Conservation (phyloP, 257 asterid species). For the Jasminum sambac region DNA sequence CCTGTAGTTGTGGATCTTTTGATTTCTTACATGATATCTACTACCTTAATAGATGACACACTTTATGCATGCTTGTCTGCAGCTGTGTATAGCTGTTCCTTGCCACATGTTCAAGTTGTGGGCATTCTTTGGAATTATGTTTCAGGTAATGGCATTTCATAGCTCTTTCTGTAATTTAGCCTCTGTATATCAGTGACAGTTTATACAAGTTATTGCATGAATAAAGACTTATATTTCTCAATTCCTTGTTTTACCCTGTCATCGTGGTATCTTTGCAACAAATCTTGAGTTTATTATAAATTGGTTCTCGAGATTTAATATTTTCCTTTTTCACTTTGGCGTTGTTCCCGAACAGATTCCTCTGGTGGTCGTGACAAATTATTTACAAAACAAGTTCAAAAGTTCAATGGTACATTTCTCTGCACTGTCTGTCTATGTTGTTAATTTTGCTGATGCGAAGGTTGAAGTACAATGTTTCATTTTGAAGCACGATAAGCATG, state of each 20-base stretch:
- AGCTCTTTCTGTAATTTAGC: background rate
- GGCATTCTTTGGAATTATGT: conserved; percentile 92
- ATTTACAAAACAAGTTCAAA: conserved; percentile 79
- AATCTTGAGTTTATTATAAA: conserved; percentile 19
- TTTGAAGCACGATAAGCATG: background rate
- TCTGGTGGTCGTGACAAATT: conserved; percentile 78
- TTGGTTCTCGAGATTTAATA: background rate
- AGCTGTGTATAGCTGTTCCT: conserved; percentile 96
- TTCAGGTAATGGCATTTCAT: conserved; percentile 62
- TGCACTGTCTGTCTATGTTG: conserved; percentile 9
- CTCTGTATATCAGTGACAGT: background rate
- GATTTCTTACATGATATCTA: conserved; percentile 8
- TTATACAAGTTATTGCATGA: background rate
- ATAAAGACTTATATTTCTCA: background rate
- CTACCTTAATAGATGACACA: conserved; percentile 12
- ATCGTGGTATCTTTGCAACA: background rate
- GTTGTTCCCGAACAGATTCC: conserved; percentile 66
- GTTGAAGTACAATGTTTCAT: background rate
- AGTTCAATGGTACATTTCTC: conserved; percentile 73
- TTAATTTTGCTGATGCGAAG: background rate
- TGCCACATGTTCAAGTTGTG: conserved; percentile 95
- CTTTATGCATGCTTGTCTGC: conserved; percentile 33
- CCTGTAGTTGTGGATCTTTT: conserved; percentile 16
- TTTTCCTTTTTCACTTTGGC: background rate
- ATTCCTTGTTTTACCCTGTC: background rate